Evolutionary conservation across 306 rosid species (phyloP).

Genomic region (Rosa chinensis): DNA sequence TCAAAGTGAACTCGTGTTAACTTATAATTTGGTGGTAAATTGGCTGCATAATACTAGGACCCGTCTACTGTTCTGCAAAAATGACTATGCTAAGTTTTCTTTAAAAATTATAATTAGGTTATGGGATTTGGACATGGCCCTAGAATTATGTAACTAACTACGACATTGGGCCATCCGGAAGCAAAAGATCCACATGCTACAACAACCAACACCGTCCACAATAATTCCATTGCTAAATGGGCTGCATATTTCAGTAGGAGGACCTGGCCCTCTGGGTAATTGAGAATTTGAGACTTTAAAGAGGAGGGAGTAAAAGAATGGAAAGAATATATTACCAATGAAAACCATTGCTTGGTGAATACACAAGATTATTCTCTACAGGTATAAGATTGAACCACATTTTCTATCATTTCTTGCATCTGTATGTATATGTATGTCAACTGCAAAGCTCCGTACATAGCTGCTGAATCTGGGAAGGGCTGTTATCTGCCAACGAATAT

Average conservation of each 20-base stretch:
- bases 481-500: constrained; percentile 29
- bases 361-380: constrained; percentile 7
- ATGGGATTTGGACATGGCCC: background rate
- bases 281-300: background rate
- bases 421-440: constrained; percentile 28
- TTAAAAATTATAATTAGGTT: background rate
- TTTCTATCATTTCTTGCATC: constrained; percentile 8
- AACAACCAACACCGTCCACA: background rate
- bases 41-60: no score
- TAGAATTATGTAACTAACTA: background rate
- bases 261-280: background rate
- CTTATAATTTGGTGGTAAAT: no score
- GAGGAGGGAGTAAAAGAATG: background rate
- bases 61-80: no score
- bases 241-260: background rate
- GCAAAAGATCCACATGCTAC: background rate
- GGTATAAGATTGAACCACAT: constrained; percentile 24
- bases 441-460: constrained; percentile 56
- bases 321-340: background rate
- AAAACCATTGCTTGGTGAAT: background rate
- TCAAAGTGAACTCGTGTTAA: background rate
- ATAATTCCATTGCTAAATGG: background rate
- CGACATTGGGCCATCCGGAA: background rate
- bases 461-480: constrained; percentile 37
- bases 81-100: no score